A percentile compares a stretch with the other conserved stretches of the same genome.
phyloP scores from a whole-genome alignment of 805 yeast species.

The Huiozyma sinensis region DNA sequence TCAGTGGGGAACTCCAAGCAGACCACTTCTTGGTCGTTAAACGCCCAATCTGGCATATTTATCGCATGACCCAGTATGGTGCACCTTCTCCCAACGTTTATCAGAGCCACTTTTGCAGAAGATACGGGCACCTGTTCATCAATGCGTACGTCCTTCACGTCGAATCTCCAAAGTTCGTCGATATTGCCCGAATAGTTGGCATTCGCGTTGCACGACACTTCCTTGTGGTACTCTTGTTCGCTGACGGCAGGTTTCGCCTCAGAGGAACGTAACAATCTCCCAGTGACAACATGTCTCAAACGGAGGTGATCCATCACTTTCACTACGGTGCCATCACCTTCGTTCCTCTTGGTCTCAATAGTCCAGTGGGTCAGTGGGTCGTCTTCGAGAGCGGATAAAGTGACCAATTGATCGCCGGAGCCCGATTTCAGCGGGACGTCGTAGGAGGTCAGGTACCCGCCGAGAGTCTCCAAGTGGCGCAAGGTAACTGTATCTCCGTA shows the following conservation, averaged over 20 bases:
- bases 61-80: conserved; percentile 60
- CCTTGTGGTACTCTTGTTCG: conserved; percentile 82
- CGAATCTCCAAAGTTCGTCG: conserved; percentile 60
- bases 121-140: conserved; percentile 30
- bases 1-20: conserved; percentile 60
- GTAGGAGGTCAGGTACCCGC: conserved; percentile 78
- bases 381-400: conserved; percentile 51
- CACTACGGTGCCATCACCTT: conserved; percentile 26
- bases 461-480: conserved; percentile 58
- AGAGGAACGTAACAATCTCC: conserved; percentile 59
- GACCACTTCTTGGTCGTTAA: conserved; percentile 73
- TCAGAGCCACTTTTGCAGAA: conserved; percentile 41
- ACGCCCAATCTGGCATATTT: conserved; percentile 75
- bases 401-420: conserved; percentile 67
- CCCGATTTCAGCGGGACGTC: conserved; percentile 52
- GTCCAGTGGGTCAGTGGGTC: conserved; percentile 66
- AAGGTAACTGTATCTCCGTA: conserved; percentile 64
- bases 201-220: conserved; percentile 66
- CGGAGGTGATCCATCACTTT: conserved; percentile 48
- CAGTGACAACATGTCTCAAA: conserved; percentile 61
- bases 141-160: conserved; percentile 32
- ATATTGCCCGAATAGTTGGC: conserved; percentile 51
- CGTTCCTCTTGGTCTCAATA: conserved; percentile 34
- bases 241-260: conserved; percentile 71
- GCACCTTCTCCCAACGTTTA: conserved; percentile 61